These are phyloP conservation scores for Trichoderma sp. DNA, from an alignment of 2,329 filamentous ascomycete species.

Conservation along the genomic window DNA sequence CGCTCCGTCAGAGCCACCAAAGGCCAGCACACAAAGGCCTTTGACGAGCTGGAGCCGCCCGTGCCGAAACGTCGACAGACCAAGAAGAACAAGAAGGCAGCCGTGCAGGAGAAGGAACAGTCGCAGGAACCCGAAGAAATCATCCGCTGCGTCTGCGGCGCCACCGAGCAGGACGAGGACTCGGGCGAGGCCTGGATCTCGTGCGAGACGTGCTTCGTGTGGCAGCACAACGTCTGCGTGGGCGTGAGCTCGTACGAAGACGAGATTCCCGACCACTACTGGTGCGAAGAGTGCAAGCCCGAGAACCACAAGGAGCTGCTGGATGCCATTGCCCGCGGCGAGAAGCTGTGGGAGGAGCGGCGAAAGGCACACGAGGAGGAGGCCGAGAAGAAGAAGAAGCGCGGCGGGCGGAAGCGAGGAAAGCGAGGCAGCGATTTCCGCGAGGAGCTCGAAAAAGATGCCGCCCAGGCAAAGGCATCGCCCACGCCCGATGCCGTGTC, in stretches of 20 bases:
- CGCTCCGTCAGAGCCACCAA: conserved; percentile 96
- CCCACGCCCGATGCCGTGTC: conserved; percentile 39
- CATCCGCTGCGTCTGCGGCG: conserved; percentile 91
- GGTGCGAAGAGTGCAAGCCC: conserved; percentile 85
- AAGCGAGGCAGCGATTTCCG: conserved; percentile 64
- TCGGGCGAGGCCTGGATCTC: conserved; percentile 91
- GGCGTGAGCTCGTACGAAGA: conserved; percentile 76
- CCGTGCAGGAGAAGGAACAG: conserved; percentile 56
- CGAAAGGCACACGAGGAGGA: conserved; percentile 62
- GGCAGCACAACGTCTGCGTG: conserved; percentile 98
- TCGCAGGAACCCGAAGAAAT: conserved; percentile 63
- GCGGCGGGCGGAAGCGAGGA: conserved; percentile 61
- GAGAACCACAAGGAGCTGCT: conserved; percentile 79
- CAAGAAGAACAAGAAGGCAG: conserved; percentile 56
- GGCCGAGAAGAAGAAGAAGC: conserved; percentile 54
- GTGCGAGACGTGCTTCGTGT: conserved; percentile 86
- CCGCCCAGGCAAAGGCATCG: conserved; percentile 37
- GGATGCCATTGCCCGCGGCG: conserved; percentile 71
- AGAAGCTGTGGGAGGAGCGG: conserved; percentile 79
- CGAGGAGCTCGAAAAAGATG: conserved; percentile 54
- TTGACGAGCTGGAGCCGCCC: conserved; percentile 67
- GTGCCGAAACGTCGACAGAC: conserved; percentile 53
- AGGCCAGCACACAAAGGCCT: conserved; percentile 87
- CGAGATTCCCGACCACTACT: conserved; percentile 79
- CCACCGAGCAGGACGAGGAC: conserved; percentile 79